Evolutionary conservation across 2,329 filamentous ascomycete species (phyloP).

Genomic region (Aureobasidium sp.): DNA sequence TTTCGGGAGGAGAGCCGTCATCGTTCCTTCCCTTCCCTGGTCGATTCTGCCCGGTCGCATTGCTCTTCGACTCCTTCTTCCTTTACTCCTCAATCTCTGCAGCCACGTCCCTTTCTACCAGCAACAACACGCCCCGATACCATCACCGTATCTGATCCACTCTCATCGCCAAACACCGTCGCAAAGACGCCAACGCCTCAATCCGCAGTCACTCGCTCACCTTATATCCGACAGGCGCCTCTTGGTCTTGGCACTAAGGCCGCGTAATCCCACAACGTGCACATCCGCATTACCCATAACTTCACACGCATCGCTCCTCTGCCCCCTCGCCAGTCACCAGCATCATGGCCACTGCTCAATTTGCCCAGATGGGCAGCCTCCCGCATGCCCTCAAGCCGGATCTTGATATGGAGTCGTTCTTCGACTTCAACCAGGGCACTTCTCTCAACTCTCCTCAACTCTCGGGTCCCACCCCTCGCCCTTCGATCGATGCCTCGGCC

Average conservation of each 20-base stretch:
- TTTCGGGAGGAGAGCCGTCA: slow-evolving; percentile 5
- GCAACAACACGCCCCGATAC: neutral
- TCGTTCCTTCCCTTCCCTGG: slow-evolving; percentile 3
- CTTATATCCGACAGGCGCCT: neutral
- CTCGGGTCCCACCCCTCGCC: slow-evolving; percentile 24
- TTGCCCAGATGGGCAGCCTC: slow-evolving; percentile 19
- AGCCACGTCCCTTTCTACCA: neutral
- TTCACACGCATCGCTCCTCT: slow-evolving; percentile 15
- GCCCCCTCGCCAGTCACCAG: neutral
- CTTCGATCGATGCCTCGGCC: slow-evolving; percentile 16
- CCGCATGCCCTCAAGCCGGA: slow-evolving; percentile 28
- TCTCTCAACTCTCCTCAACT: slow-evolving; percentile 23
- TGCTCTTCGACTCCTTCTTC: slow-evolving; percentile 6
- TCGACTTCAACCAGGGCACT: slow-evolving; percentile 32
- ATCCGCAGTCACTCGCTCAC: slow-evolving; percentile 1
- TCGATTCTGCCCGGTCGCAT: slow-evolving; percentile 7
- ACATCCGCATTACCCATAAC: slow-evolving; percentile 13
- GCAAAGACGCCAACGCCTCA: neutral
- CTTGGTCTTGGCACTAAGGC: slow-evolving; percentile 14
- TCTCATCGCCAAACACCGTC: neutral
- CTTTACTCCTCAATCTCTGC: neutral
- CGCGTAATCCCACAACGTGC: slow-evolving; percentile 15
- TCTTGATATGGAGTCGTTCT: slow-evolving; percentile 35
- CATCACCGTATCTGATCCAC: neutral
- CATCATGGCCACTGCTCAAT: slow-evolving; percentile 19